Conservation (phyloP, 1,284 basidiomycete genomes). For the Cutaneotrichosporon mucoides region DNA sequence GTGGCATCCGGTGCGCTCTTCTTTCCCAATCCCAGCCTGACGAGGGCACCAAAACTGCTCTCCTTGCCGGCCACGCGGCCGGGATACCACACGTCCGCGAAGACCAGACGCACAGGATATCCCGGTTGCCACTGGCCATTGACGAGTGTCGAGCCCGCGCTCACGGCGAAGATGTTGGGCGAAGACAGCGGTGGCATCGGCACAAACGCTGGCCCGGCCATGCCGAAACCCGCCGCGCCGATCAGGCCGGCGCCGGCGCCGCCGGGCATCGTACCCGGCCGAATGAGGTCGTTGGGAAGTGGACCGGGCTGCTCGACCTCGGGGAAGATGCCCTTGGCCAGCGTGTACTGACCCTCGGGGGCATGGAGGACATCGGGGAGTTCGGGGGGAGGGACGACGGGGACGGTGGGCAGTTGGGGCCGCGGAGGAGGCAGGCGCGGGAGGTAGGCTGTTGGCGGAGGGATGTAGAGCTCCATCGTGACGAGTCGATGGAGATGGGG, state of each 20-base stretch:
- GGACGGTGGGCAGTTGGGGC: slow-evolving; percentile 37
- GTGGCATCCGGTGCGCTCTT: neutral
- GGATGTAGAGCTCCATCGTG: slow-evolving; percentile 39
- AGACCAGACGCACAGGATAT: slow-evolving; percentile 33
- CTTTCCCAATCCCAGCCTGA: slow-evolving; percentile 19
- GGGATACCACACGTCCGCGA: slow-evolving; percentile 42
- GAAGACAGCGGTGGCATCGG: slow-evolving; percentile 14
- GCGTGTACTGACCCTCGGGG: slow-evolving; percentile 42
- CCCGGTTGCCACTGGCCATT: slow-evolving; percentile 41
- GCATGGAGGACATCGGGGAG: slow-evolving; percentile 39
- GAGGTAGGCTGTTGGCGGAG: slow-evolving; percentile 29
- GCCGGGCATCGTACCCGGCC: slow-evolving; percentile 7
- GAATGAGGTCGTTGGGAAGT: slow-evolving; percentile 19
- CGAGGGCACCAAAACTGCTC: slow-evolving; percentile 32
- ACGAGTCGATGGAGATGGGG: no score
- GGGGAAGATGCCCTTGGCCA: slow-evolving; percentile 33
- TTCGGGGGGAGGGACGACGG: slow-evolving; percentile 34
- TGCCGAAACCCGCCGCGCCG: slow-evolving; percentile 25
- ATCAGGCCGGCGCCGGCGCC: slow-evolving; percentile 28
- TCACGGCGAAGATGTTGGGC: slow-evolving; percentile 26
- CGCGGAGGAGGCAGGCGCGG: slow-evolving; percentile 34
- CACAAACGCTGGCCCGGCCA: slow-evolving; percentile 15
- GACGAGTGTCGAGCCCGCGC: slow-evolving; percentile 35
- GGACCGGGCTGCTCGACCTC: slow-evolving; percentile 34
- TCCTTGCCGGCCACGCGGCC: slow-evolving; percentile 28